Conservation (phyloP, 768 basidiomycete species). For the Artomyces pyxidatus region DNA sequence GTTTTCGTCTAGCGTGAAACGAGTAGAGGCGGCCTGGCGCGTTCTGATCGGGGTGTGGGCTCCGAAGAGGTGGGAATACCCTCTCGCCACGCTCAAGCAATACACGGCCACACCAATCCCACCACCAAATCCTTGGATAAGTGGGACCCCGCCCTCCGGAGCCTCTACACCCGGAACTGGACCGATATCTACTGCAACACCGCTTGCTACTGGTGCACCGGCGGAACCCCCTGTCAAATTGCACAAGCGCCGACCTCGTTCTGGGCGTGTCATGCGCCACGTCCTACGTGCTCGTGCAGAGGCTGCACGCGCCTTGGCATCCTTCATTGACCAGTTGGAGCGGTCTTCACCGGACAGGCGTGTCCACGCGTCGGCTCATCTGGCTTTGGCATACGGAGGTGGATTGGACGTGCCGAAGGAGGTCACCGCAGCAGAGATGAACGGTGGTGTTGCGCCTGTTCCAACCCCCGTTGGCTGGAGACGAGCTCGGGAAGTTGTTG, state of each 20-base stretch:
- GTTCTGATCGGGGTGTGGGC: slow-evolving; percentile 94
- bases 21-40: slow-evolving; percentile 89
- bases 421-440: slow-evolving; percentile 20
- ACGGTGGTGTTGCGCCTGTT: slow-evolving; percentile 19
- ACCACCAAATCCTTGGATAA: slow-evolving; percentile 66
- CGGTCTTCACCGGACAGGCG: slow-evolving; percentile 32
- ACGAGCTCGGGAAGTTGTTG: slow-evolving; percentile 60
- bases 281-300: slow-evolving; percentile 81
- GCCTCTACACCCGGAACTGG: slow-evolving; percentile 18
- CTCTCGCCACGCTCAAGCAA: slow-evolving; percentile 60
- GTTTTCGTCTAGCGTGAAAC: slow-evolving; percentile 48
- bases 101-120: slow-evolving; percentile 64
- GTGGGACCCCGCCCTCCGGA: slow-evolving; percentile 28
- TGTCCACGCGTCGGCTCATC: slow-evolving; percentile 43
- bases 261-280: slow-evolving; percentile 81
- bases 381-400: slow-evolving; percentile 36
- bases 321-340: slow-evolving; percentile 61
- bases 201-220: slow-evolving; percentile 19
- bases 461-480: slow-evolving; percentile 42
- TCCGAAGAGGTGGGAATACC: slow-evolving; percentile 76
- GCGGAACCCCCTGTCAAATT: slow-evolving; percentile 17
- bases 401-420: slow-evolving; percentile 23
- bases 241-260: slow-evolving; percentile 46
- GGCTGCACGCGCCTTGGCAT: slow-evolving; percentile 67
- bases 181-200: slow-evolving; percentile 6